Percentiles rank a stretch among this genome's conserved stretches.
Evolutionary conservation across 2,329 filamentous ascomycete genomes (phyloP).

Genomic region (Fusarium luffae): DNA sequence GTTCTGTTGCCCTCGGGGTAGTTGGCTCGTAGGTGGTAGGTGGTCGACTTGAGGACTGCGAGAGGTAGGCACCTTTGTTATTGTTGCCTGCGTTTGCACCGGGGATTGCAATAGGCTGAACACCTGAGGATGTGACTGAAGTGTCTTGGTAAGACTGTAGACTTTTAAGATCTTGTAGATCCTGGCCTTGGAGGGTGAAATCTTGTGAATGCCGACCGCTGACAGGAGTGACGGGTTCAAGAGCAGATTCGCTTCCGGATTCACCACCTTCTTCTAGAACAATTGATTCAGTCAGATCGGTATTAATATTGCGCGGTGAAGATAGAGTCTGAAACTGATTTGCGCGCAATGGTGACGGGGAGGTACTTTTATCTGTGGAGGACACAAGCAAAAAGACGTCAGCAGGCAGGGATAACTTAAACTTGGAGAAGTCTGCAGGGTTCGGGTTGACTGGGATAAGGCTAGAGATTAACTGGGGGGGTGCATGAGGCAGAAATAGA

Average conservation of each 20-base stretch:
- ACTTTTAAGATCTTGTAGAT: slow-evolving; percentile 50
- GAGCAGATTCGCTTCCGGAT: slow-evolving; percentile 67
- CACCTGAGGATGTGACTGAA: slow-evolving; percentile 37
- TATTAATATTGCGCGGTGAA: slow-evolving; percentile 60
- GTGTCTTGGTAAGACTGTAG: slow-evolving; percentile 40
- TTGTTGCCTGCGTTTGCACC: slow-evolving; percentile 23
- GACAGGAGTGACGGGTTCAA: slow-evolving; percentile 71
- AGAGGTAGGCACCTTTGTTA: slow-evolving; percentile 31
- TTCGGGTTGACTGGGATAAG: slow-evolving; percentile 26
- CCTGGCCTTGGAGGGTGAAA: slow-evolving; percentile 58
- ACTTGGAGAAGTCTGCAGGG: slow-evolving; percentile 30
- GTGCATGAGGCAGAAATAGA: slow-evolving; percentile 38
- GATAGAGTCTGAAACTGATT: slow-evolving; percentile 50
- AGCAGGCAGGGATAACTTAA: slow-evolving; percentile 43
- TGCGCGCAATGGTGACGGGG: slow-evolving; percentile 35
- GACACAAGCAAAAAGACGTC: slow-evolving; percentile 42
- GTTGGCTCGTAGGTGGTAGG: slow-evolving; percentile 34
- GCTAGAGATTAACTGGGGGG: slow-evolving; percentile 16
- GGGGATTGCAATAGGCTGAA: slow-evolving; percentile 38
- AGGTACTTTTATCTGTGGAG: slow-evolving; percentile 44
- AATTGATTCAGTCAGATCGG: slow-evolving; percentile 64
- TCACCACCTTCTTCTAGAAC: slow-evolving; percentile 66
- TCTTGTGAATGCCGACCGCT: slow-evolving; percentile 67
- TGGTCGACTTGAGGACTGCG: slow-evolving; percentile 32
- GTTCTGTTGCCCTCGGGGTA: slow-evolving; percentile 41